phyloP scores from a whole-genome alignment of 1,139 yeast species.

The Diutina sp. region DNA sequence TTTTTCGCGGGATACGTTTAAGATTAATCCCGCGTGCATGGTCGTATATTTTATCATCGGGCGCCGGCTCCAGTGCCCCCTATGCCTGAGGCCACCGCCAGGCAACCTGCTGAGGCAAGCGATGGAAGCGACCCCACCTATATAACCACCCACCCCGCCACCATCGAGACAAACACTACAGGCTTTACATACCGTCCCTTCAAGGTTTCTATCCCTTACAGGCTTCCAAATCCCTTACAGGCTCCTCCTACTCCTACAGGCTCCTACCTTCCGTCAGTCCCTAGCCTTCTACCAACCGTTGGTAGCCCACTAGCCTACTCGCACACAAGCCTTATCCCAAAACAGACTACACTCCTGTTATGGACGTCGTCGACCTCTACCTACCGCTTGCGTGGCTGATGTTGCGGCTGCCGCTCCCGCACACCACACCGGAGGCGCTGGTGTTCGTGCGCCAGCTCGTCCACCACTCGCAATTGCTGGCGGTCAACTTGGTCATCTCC shows the following conservation, averaged over 20 bases:
- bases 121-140: background rate
- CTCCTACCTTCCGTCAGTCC: no score
- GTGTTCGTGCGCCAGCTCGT: conserved; percentile 12
- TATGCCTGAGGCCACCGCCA: background rate
- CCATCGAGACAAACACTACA: no score
- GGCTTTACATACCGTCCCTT: no score
- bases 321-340: background rate
- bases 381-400: conserved; percentile 1
- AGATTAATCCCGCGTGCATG: conserved; percentile 1
- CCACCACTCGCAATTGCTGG: conserved; percentile 17
- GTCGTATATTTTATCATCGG: conserved; percentile 1
- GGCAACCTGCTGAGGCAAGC: background rate
- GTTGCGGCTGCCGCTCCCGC: background rate
- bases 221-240: no score
- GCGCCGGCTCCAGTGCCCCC: background rate
- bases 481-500: conserved; percentile 18
- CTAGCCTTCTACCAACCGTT: no score
- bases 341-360: no score
- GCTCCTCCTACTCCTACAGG: no score
- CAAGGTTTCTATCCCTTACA: no score
- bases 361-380: background rate
- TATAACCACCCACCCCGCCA: background rate
- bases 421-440: background rate
- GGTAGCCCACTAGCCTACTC: no score
- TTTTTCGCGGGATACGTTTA: background rate